Base-by-base conservation (phyloP, 495 filamentous ascomycete species). In the Talaromyces wortmannii region DNA sequence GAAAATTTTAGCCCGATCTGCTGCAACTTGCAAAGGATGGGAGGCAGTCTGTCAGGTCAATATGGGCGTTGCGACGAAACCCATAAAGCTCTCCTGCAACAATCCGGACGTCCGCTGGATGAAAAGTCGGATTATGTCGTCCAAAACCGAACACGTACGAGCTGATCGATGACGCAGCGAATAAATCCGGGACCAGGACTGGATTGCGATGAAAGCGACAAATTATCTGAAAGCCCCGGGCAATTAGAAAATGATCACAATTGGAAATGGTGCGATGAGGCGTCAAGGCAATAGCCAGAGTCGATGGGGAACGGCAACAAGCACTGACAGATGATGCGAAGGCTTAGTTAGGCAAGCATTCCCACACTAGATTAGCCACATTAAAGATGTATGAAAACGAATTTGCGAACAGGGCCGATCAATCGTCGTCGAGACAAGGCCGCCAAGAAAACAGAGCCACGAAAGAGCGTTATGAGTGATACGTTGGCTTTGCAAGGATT, bases 361-460 rank as follows among this genome's bases (percentile, higher is more conserved):
- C 17, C 44, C 44, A 46, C n/a, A 46, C 10, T 46, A 23, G 44
- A 46, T 46, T 46, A 40, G 8, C 13, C 36, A 13, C 36, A 40
- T 40, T 40, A 40, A 40, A 40, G 36, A 13, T 40, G 36, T 40
- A 40, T 40, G 36, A 40, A 40, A 17, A 3, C 7, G 8, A 47
- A 11, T 32, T 18, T 18, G 23, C 36, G 11, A 53, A 31, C 13
- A 16, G 30, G 32, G 7, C 15, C n/a, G 29, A 13, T 13, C 33
- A 53, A 49, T 42, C 45, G 53, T 48, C 53, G 48, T 55, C 50
- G 56, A 58, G 55, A 58, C 57, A 48, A 61, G 18, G 31, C 31
- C 36, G 44, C 29, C 29, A 30, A 40, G 31, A 42, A 31, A 55
- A 48, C 23, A 44, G 42, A 47, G 36, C 43, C 30, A 31, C 46